Conservation (phyloP, 139 green algal species). For the Ettlia oleoabundans region DNA sequence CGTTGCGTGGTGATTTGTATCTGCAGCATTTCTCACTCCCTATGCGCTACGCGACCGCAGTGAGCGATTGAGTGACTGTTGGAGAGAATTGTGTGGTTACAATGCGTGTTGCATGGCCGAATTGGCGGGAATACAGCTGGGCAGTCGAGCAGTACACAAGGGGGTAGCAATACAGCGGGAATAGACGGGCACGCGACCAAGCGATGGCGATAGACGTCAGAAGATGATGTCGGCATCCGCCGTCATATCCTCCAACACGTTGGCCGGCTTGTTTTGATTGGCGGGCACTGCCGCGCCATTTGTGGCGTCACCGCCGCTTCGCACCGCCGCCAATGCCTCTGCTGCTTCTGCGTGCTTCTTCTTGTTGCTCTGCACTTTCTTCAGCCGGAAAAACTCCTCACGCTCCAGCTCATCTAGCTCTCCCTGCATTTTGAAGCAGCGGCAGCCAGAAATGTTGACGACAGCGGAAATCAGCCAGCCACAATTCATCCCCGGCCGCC, state of each 20-base stretch:
- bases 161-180: too few species aligned
- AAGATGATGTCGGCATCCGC: slow-evolving; percentile 31
- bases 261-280: neutral
- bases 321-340: slow-evolving; percentile 63
- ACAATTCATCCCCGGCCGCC: too few species aligned
- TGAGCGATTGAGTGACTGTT: too few species aligned
- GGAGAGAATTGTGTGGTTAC: neutral
- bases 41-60: neutral
- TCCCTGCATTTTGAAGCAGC: too few species aligned
- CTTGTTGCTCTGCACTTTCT: slow-evolving; percentile 94
- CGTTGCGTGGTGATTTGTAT: neutral
- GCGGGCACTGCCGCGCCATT: neutral
- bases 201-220: neutral
- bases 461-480: neutral
- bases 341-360: slow-evolving; percentile 66
- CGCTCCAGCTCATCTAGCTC: slow-evolving; percentile 99
- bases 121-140: too few species aligned
- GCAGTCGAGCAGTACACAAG: too few species aligned
- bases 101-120: neutral
- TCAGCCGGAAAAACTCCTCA: slow-evolving; percentile 99
- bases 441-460: neutral
- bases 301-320: neutral
- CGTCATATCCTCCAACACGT: slow-evolving; percentile 1
- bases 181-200: too few species aligned
- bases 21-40: neutral